Conservation (phyloP, 768 basidiomycete species). For the Cubamyces sp. region DNA sequence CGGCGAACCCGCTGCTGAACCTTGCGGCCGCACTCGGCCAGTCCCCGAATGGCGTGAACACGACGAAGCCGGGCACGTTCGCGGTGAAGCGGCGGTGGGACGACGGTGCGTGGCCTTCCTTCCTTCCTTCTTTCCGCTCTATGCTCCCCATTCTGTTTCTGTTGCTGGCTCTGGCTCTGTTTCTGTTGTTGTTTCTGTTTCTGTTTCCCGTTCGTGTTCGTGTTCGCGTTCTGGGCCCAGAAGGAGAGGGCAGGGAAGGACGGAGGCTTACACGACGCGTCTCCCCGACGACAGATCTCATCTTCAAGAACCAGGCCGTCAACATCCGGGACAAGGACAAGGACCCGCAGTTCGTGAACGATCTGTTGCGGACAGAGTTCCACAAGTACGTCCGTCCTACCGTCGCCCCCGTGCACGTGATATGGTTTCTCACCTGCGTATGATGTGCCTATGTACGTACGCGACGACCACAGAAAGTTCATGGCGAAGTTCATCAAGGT, state of each 20-base stretch:
- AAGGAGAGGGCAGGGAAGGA: neutral
- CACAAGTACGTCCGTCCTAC: constrained; percentile 69
- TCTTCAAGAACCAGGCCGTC: constrained; percentile 98
- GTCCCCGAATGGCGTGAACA: constrained; percentile 66
- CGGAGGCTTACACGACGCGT: neutral
- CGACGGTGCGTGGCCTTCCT: constrained; percentile 80
- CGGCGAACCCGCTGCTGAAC: constrained; percentile 86
- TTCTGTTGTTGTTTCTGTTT: neutral
- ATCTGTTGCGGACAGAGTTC: constrained; percentile 90
- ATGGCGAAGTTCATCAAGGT: constrained; percentile 93
- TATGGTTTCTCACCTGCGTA: constrained; percentile 4
- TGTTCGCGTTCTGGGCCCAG: neutral
- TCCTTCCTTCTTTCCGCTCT: neutral
- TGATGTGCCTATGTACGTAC: too few species aligned
- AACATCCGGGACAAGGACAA: constrained; percentile 61
- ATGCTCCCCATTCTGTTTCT: too few species aligned
- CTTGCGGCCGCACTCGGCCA: constrained; percentile 90
- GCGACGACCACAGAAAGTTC: constrained; percentile 65
- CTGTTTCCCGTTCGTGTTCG: neutral
- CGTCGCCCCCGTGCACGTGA: neutral
- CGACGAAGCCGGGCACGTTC: constrained; percentile 80
- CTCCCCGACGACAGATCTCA: constrained; percentile 64
- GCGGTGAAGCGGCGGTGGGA: constrained; percentile 95
- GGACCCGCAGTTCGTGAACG: constrained; percentile 90
- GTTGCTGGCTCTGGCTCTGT: neutral